Evolutionary conservation across 2,329 filamentous ascomycete species (phyloP), one percentile per base, ranked within the genome.

Genomic region (Pseudonectria buxi): DNA sequence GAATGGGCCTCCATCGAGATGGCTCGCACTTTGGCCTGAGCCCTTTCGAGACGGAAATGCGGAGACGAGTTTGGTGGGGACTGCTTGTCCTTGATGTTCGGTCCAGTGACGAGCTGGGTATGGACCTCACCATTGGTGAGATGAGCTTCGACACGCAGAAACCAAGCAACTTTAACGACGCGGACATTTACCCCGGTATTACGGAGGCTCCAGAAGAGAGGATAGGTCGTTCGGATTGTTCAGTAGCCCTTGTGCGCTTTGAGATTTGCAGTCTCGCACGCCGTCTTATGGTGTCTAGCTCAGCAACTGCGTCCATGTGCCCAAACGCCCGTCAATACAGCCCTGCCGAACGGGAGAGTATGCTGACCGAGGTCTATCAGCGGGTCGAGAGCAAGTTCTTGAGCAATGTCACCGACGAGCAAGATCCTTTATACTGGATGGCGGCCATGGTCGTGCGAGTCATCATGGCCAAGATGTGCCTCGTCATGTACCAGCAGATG

Each of bases 381-480:
- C 65, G 64, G n/a, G 61, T 79, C 11, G 72, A 79, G 45, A 58
- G 68, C 26, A 69, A 68, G 35, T 78, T 77, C 44, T 58, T 79
- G 14, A 59, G 61, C 26, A 64, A 78, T 37, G 70, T 69, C 33
- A 58, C 73, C 37, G 65, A 69, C 51, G 55, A 63, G 28, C 62
- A 48, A 43, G 57, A 74, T 30, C 67, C 73, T 0, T 61, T 86
- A 2, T 78, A 78, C 43, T 86, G 81, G 79, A 74, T 83, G 16
- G 74, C 74, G 7, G 78, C 76, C 4, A 83, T 82, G 18, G 69
- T 86, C 15, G 72, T 77, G 3, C 75, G 83, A 9, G 67, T 90
- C 24, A 78, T 89, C 43, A 75, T 88, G 62, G 79, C 80, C 31
- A 90, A 88, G 59, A 78, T 88, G 67, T 86, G 81, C 64, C 69